These are phyloP conservation scores for Isabelozyma gotoi DNA, from an alignment of 805 yeast genomes.

Conservation along the genomic window DNA sequence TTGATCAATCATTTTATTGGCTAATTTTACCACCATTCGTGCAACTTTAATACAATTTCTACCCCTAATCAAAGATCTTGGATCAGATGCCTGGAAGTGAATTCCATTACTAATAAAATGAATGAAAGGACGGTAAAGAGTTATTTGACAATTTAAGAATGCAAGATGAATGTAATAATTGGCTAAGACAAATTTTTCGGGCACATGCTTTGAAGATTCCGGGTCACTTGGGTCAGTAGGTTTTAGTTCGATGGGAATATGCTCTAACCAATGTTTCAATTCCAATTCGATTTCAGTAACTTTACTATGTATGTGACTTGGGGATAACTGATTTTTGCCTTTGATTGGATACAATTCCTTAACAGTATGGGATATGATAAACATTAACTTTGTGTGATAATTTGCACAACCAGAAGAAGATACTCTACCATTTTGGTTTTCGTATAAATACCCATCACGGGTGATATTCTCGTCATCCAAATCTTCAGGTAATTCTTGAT, in stretches of 20 bases:
- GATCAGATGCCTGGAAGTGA: conserved; percentile 39
- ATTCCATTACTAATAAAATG: conserved; percentile 70
- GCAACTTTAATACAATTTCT: conserved; percentile 84
- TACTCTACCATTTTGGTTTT: conserved; percentile 50
- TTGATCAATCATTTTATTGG: conserved; percentile 75
- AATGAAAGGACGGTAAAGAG: conserved; percentile 83
- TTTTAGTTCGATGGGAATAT: conserved; percentile 66
- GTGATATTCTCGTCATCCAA: conserved; percentile 86
- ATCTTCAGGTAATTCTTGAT: conserved; percentile 83
- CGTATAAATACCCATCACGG: conserved; percentile 50
- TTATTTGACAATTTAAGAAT: conserved; percentile 73
- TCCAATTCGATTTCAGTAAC: conserved; percentile 68
- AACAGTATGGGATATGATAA: conserved; percentile 70
- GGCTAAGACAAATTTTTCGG: conserved; percentile 65
- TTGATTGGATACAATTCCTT: conserved; percentile 74
- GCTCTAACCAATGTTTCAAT: conserved; percentile 68
- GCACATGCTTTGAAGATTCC: conserved; percentile 21
- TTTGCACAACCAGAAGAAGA: conserved; percentile 81
- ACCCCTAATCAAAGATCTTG: conserved; percentile 69
- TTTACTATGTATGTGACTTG: conserved; percentile 34
- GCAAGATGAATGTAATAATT: conserved; percentile 72
- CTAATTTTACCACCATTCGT: conserved; percentile 73
- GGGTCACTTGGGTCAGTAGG: conserved; percentile 61
- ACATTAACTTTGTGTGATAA: conserved; percentile 74
- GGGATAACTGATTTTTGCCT: conserved; percentile 21